Conservation (phyloP, 768 basidiomycete species). For the Boletus pseudo-olivaceus region DNA sequence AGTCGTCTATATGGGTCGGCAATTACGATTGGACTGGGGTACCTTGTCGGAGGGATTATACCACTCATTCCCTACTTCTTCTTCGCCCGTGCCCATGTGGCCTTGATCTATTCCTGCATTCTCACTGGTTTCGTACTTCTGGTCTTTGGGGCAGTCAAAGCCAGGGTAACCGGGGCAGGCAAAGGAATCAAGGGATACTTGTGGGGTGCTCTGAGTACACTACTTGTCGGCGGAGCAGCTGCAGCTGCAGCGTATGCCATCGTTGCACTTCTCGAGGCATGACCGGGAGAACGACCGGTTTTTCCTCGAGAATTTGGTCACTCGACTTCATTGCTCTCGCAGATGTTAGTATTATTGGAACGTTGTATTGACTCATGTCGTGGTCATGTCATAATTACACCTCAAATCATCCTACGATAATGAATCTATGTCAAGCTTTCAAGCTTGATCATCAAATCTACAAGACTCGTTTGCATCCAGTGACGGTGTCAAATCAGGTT, state of each 20-base stretch:
- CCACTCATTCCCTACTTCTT: conserved; percentile 94
- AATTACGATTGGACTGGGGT: conserved; percentile 92
- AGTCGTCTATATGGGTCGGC: conserved; percentile 85
- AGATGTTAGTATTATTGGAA: not conserved
- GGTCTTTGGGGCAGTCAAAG: conserved; percentile 88
- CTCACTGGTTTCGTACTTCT: conserved; percentile 84
- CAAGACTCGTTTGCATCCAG: not conserved
- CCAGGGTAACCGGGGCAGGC: conserved; percentile 82
- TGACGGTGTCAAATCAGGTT: not conserved
- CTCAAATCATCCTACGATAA: not conserved
- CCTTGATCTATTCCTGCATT: conserved; percentile 70
- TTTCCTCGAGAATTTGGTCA: not conserved
- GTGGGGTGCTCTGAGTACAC: conserved; percentile 84
- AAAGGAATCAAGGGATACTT: conserved; percentile 63
- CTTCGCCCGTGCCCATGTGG: conserved; percentile 62
- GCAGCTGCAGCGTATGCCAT: conserved; percentile 71
- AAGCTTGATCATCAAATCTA: not conserved
- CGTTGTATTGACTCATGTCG: not conserved
- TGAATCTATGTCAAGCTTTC: not conserved
- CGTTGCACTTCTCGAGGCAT: conserved; percentile 47
- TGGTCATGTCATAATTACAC: not conserved
- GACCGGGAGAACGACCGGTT: not conserved
- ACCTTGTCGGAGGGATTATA: conserved; percentile 89
- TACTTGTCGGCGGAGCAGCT: conserved; percentile 86
- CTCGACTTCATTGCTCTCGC: not conserved